Evolutionary conservation across 208 protist genomes (phyloP), one percentile per base, ranked within the genome.

Genomic region (Ichthyophonus hoferi): DNA sequence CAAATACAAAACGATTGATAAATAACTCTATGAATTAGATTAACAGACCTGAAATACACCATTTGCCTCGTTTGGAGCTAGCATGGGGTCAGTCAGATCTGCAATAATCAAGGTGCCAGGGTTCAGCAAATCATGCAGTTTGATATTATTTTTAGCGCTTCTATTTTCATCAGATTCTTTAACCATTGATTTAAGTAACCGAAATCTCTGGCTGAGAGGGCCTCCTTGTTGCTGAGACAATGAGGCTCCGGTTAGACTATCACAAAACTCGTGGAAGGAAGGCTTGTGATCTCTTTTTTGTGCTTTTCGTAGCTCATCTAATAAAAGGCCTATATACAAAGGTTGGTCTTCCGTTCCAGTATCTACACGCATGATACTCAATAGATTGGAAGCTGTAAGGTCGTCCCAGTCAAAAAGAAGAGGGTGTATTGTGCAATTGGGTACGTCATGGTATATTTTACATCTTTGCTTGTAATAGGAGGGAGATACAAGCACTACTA

Each of bases 321-420:
- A 24, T 24, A 67, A 24, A 24, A 67, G 14, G 24, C 50, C 50
- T 24, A 67, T 67, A 24, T 67, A 67, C 50, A 67, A 24, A 24
- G 50, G 50, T 24, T 67, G 50, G 50, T 90, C 79, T 43, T 90
- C 87, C n/a, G n/a, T n/a, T 39, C 79, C 79, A 42, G 76, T 83
- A 40, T 88, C 40, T n/a, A 90, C 79, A 39, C 83, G 83, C 87
- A 90, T 90, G 83, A 90, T 50, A 24, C 42, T n/a, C 87, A 85
- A 85, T 39, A 90, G 78, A 34, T 90, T 40, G 83, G 78, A 79
- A 37, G 87, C 87, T 43, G 87, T 81, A 33, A 90, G 87, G n/a
- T 79, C 43, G 43, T 79, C 34, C 87, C 87, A 90, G 39, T 37
- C 34, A 42, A 90, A 87, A 31, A 90, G 83, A 50, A 90, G 39